Percentiles rank a stretch among this genome's conserved stretches.
Evolutionary conservation across 164 flowering plant species (phyloP).

Genomic region (Dillenia suffruticosa): DNA sequence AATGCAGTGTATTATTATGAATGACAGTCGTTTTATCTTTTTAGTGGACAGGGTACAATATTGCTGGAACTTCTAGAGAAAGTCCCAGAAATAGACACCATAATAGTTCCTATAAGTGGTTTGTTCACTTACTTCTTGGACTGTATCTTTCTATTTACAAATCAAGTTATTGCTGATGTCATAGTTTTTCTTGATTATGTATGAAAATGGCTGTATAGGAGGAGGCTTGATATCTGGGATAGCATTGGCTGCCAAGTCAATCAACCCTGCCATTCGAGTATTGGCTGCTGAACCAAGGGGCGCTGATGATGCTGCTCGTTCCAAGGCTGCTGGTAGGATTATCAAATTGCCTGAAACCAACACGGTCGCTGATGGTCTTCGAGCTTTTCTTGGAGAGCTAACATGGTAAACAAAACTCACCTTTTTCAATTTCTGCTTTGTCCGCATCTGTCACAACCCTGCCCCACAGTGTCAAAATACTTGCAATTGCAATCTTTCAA

Average conservation of each 20-base stretch:
- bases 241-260: slow-evolving; percentile 85
- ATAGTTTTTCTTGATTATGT: no score
- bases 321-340: slow-evolving; percentile 74
- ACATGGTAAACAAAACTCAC: slow-evolving; percentile 58
- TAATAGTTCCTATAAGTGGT: slow-evolving; percentile 93
- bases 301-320: slow-evolving; percentile 88
- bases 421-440: no score
- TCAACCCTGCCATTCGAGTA: slow-evolving; percentile 71
- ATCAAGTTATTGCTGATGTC: no score
- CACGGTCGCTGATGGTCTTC: slow-evolving; percentile 89
- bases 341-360: slow-evolving; percentile 57
- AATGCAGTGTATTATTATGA: neutral
- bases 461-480: no score
- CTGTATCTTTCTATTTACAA: no score
- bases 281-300: slow-evolving; percentile 93
- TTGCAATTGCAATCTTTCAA: no score
- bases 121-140: slow-evolving; percentile 4
- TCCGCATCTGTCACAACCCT: no score
- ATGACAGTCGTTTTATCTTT: slow-evolving; percentile 4
- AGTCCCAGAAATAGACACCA: slow-evolving; percentile 62
- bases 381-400: slow-evolving; percentile 80
- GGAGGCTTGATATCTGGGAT: slow-evolving; percentile 95
- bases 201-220: slow-evolving; percentile 31
- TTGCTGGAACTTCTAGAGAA: slow-evolving; percentile 82
- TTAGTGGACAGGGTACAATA: slow-evolving; percentile 89